A percentile compares a stretch with the other conserved stretches of the same genome.
Conservation (phyloP, 441 rosid genomes). For the Mallotus repandus region DNA sequence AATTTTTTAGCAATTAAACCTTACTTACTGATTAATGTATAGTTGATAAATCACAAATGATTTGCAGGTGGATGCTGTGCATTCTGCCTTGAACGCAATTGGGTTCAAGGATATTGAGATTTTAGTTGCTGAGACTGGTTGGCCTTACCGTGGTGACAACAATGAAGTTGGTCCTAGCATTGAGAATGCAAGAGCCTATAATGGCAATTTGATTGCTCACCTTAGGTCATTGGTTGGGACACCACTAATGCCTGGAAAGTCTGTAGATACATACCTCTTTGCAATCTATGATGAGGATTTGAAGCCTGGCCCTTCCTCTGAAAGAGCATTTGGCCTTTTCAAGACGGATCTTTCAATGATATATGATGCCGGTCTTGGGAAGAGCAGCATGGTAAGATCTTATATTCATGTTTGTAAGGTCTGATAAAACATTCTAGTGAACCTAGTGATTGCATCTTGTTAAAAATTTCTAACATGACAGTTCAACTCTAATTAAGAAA, state of each 20-base stretch:
- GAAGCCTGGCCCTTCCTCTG: slow-evolving; percentile 77
- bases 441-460: neutral
- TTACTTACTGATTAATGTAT: too few relatives aligned
- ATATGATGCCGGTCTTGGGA: slow-evolving; percentile 69
- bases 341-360: slow-evolving; percentile 69
- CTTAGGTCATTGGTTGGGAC: slow-evolving; percentile 80
- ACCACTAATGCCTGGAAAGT: slow-evolving; percentile 90
- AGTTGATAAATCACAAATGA: too few relatives aligned
- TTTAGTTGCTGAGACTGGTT: slow-evolving; percentile 88
- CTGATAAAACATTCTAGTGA: neutral
- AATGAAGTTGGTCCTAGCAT: slow-evolving; percentile 74
- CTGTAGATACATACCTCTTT: slow-evolving; percentile 85
- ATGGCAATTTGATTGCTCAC: slow-evolving; percentile 83
- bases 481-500: neutral
- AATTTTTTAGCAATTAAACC: neutral
- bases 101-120: slow-evolving; percentile 81
- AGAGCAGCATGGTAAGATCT: slow-evolving; percentile 55
- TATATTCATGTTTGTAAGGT: neutral
- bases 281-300: slow-evolving; percentile 83
- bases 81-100: slow-evolving; percentile 72
- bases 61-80: slow-evolving; percentile 75
- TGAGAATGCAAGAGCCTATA: slow-evolving; percentile 90
- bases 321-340: slow-evolving; percentile 82
- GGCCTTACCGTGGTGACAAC: slow-evolving; percentile 76
- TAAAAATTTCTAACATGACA: neutral